Conservation (phyloP, 2,329 filamentous ascomycete genomes). For the Ascocoryne sarcoides region DNA sequence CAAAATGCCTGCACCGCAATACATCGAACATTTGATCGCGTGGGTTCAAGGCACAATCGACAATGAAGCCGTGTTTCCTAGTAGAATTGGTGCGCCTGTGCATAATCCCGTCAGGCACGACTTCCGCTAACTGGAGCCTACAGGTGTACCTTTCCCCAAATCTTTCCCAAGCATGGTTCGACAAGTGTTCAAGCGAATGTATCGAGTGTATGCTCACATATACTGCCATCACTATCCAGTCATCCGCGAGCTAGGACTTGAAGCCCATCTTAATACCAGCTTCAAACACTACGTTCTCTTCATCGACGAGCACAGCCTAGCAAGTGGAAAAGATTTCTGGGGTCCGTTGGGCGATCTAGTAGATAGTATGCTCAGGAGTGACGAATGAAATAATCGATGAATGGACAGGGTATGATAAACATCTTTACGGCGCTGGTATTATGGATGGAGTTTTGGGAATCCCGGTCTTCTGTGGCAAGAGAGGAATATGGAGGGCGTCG, state of each 20-base stretch:
- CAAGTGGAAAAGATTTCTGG: conserved; percentile 94
- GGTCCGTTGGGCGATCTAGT: conserved; percentile 91
- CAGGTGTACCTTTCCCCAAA: conserved; percentile 88
- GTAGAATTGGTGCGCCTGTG: conserved; percentile 60
- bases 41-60: conserved; percentile 96
- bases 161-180: conserved; percentile 80
- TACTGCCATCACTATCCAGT: conserved; percentile 99
- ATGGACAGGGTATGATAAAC: neutral
- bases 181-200: conserved; percentile 98
- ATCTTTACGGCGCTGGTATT: neutral
- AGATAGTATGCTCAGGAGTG: conserved; percentile 94
- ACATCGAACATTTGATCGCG: conserved; percentile 94
- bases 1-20: conserved; percentile 94
- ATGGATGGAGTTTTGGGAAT: neutral
- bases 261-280: conserved; percentile 95
- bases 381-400: conserved; percentile 31
- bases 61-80: conserved; percentile 92
- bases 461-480: too few species aligned
- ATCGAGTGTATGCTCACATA: conserved; percentile 96
- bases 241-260: conserved; percentile 85
- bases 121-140: conserved; percentile 8
- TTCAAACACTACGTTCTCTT: conserved; percentile 99
- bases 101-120: conserved; percentile 42
- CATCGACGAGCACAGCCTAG: conserved; percentile 90
- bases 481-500: too few species aligned